Conservation (phyloP, 805 yeast species). For the Saccharomycopsis sp. region DNA sequence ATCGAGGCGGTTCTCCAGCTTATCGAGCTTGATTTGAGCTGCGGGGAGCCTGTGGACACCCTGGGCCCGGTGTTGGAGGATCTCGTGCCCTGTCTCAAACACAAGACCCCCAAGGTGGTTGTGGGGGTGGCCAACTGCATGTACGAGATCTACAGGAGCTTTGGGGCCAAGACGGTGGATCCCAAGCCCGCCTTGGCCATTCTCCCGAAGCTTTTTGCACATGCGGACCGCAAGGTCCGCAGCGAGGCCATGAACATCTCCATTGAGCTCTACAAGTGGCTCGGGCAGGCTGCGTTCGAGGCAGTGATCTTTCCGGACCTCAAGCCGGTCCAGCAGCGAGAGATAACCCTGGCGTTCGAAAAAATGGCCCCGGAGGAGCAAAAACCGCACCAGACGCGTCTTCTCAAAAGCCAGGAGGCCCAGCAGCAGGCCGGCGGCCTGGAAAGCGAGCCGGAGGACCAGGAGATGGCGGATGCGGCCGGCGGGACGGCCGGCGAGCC, state of each 20-base stretch:
- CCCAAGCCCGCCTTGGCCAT: conserved; percentile 49
- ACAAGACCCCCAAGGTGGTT: conserved; percentile 70
- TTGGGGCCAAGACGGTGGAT: conserved; percentile 55
- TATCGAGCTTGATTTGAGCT: conserved; percentile 36
- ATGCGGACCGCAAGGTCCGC: conserved; percentile 81
- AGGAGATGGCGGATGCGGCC: background rate
- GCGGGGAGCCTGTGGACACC: conserved; percentile 30
- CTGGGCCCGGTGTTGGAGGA: conserved; percentile 63
- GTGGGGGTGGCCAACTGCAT: conserved; percentile 56
- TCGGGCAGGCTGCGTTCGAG: conserved; percentile 51
- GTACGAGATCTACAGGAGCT: conserved; percentile 45
- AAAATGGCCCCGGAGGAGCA: conserved; percentile 33
- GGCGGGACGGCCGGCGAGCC: conserved; percentile 11
- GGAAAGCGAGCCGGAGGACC: background rate
- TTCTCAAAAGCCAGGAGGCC: conserved; percentile 46
- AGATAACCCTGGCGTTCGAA: conserved; percentile 61
- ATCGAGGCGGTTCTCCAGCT: conserved; percentile 53
- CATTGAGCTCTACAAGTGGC: conserved; percentile 64
- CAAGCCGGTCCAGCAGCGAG: conserved; percentile 89
- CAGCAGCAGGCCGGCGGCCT: conserved; percentile 29
- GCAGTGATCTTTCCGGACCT: conserved; percentile 55
- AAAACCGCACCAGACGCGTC: conserved; percentile 48
- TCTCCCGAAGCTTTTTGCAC: conserved; percentile 65
- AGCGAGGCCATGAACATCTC: conserved; percentile 64
- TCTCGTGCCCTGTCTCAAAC: conserved; percentile 55